Conservation (phyloP, 495 filamentous ascomycete genomes). For the Daldinia grandis region DNA sequence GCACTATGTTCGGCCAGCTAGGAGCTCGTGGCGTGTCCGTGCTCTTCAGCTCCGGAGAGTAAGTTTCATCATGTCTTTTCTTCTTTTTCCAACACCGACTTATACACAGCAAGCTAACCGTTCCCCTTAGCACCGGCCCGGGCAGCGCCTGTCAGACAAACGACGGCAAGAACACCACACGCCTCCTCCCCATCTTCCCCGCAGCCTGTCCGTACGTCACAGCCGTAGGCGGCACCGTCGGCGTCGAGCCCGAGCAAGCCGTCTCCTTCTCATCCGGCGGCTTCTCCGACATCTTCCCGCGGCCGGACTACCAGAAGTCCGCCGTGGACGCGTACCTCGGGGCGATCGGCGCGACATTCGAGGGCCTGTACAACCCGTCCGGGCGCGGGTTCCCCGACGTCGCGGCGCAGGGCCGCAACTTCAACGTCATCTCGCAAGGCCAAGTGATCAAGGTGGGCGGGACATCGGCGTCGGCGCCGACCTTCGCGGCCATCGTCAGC, state of each 20-base stretch:
- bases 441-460: constrained; percentile 54
- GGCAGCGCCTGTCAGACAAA: constrained; percentile 72
- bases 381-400: constrained; percentile 76
- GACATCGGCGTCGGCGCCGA: constrained; percentile 49
- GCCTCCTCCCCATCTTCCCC: constrained; percentile 71
- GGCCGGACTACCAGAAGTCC: constrained; percentile 65
- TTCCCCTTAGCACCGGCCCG: constrained; percentile 59
- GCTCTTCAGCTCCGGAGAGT: constrained; percentile 76
- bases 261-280: constrained; percentile 68
- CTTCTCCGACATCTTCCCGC: constrained; percentile 68
- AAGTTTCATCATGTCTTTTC: constrained; percentile 4
- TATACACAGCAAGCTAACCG: constrained; percentile 6
- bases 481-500: constrained; percentile 58
- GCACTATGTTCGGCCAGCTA: constrained; percentile 69
- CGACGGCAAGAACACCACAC: constrained; percentile 70
- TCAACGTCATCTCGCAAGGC: constrained; percentile 59
- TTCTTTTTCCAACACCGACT: background rate
- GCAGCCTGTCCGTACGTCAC: constrained; percentile 76
- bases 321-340: constrained; percentile 62
- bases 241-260: constrained; percentile 66
- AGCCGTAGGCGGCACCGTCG: constrained; percentile 71
- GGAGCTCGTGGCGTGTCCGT: constrained; percentile 80
- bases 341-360: constrained; percentile 42
- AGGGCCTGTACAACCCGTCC: constrained; percentile 58
- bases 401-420: constrained; percentile 64